Evolutionary conservation across 2,329 filamentous ascomycete species (phyloP).

Genomic region (Intubia oerlemansii): DNA sequence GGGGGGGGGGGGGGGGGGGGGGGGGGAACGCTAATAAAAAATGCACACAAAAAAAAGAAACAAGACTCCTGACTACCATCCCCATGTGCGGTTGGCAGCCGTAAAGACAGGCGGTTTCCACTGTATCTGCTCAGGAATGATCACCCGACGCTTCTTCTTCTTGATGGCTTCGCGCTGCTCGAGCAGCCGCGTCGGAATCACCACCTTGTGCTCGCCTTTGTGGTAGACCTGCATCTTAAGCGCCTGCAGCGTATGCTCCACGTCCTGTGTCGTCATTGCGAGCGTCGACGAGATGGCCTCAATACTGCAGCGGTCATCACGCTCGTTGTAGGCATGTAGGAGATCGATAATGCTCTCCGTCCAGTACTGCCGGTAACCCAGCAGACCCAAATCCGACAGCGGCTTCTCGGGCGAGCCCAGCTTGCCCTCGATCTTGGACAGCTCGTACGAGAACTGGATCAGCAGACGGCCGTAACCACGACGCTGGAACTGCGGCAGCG

Average conservation of each 20-base stretch:
- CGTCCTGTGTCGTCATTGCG: constrained; percentile 94
- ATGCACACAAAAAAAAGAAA: not conserved
- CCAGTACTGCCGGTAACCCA: constrained; percentile 96
- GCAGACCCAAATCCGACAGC: constrained; percentile 73
- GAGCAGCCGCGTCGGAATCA: constrained; percentile 68
- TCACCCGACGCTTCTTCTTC: constrained; percentile 51
- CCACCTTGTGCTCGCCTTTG: constrained; percentile 91
- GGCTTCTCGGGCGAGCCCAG: constrained; percentile 94
- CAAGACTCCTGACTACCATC: constrained; percentile 48
- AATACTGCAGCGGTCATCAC: constrained; percentile 56
- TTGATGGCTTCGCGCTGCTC: constrained; percentile 63
- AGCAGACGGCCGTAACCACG: constrained; percentile 84
- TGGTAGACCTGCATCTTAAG: constrained; percentile 91
- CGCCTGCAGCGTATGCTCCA: constrained; percentile 83
- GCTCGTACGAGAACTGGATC: constrained; percentile 94
- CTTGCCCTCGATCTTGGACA: constrained; percentile 87
- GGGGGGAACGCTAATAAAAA: no score
- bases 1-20: no score
- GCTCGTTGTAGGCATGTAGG: constrained; percentile 50
- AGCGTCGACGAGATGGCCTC: constrained; percentile 60
- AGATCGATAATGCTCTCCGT: constrained; percentile 83
- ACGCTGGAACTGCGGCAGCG: constrained; percentile 85
- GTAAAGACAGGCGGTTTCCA: constrained; percentile 97
- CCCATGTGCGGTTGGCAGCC: constrained; percentile 80
- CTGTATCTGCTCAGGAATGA: constrained; percentile 59